Evolutionary conservation across 2,329 filamentous ascomycete genomes (phyloP).

Genomic region (Alternaria metachromatica): DNA sequence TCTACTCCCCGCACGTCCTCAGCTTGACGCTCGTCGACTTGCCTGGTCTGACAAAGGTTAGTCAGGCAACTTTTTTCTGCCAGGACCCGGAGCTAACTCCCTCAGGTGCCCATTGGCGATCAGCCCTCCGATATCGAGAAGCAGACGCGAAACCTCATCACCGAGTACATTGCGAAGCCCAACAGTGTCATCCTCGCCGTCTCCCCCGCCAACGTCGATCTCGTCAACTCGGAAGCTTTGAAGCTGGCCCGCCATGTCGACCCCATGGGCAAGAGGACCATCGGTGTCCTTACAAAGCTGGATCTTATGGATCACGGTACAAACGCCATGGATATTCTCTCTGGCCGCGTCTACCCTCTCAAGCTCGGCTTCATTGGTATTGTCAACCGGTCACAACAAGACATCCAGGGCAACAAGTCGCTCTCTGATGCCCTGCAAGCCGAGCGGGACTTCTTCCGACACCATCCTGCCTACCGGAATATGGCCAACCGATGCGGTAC

Average conservation of each 20-base stretch:
- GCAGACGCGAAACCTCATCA: slow-evolving; percentile 93
- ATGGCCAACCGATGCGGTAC: slow-evolving; percentile 94
- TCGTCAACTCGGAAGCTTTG: slow-evolving; percentile 96
- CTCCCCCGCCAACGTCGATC: slow-evolving; percentile 95
- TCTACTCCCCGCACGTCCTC: slow-evolving; percentile 95
- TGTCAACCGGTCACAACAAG: slow-evolving; percentile 96
- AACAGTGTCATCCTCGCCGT: slow-evolving; percentile 98
- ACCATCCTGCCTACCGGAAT: slow-evolving; percentile 96
- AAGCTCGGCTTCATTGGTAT: slow-evolving; percentile 98
- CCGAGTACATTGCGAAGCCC: slow-evolving; percentile 97
- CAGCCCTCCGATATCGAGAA: slow-evolving; percentile 98
- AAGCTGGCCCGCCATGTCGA: slow-evolving; percentile 98
- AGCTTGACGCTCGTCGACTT: slow-evolving; percentile 96
- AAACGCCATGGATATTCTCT: slow-evolving; percentile 96
- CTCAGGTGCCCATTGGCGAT: slow-evolving; percentile 90
- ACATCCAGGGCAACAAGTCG: slow-evolving; percentile 96
- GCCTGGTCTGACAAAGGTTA: slow-evolving; percentile 90
- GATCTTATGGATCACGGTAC: slow-evolving; percentile 99
- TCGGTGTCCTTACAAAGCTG: slow-evolving; percentile 95
- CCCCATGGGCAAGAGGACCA: slow-evolving; percentile 89
- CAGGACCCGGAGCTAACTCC: slow-evolving; percentile 32
- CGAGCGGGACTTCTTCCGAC: slow-evolving; percentile 93
- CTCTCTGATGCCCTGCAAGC: slow-evolving; percentile 88
- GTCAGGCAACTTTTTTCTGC: slow-evolving; percentile 7
- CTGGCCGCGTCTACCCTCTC: slow-evolving; percentile 92